Evolutionary conservation across 805 yeast genomes (phyloP).

Genomic region (Candida sphagnicola): DNA sequence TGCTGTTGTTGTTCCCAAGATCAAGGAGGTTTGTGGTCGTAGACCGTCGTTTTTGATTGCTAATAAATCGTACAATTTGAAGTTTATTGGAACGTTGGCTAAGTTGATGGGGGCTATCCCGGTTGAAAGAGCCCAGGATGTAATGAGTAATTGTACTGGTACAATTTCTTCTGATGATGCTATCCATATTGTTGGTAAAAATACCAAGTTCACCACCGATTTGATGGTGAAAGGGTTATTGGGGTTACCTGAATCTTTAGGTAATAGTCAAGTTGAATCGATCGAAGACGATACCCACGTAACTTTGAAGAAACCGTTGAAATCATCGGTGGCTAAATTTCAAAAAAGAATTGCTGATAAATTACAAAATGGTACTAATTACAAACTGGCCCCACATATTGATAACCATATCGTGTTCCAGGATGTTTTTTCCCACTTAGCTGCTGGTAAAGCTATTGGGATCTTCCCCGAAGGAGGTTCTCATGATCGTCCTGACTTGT

Average conservation of each 20-base stretch:
- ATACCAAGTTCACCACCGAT: slow-evolving; percentile 29
- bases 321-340: slow-evolving; percentile 6
- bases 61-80: slow-evolving; percentile 28
- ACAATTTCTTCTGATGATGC: slow-evolving; percentile 18
- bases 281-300: slow-evolving; percentile 29
- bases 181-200: slow-evolving; percentile 24
- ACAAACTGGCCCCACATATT: slow-evolving; percentile 35
- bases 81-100: slow-evolving; percentile 30
- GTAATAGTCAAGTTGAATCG: slow-evolving; percentile 26
- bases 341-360: slow-evolving; percentile 12
- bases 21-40: slow-evolving; percentile 26
- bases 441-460: slow-evolving; percentile 30
- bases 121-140: slow-evolving; percentile 41
- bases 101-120: slow-evolving; percentile 34
- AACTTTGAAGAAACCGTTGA: slow-evolving; percentile 21
- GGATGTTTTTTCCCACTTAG: slow-evolving; percentile 34
- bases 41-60: slow-evolving; percentile 36
- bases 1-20: slow-evolving; percentile 32
- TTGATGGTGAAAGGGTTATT: slow-evolving; percentile 33
- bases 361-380: slow-evolving; percentile 25
- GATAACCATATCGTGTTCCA: slow-evolving; percentile 34
- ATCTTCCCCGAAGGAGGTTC: slow-evolving; percentile 45
- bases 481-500: slow-evolving; percentile 38
- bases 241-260: slow-evolving; percentile 34
- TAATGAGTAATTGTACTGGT: slow-evolving; percentile 26